phyloP scores from a whole-genome alignment of 306 rosid genomes.

The Lathyrus tuberosus region DNA sequence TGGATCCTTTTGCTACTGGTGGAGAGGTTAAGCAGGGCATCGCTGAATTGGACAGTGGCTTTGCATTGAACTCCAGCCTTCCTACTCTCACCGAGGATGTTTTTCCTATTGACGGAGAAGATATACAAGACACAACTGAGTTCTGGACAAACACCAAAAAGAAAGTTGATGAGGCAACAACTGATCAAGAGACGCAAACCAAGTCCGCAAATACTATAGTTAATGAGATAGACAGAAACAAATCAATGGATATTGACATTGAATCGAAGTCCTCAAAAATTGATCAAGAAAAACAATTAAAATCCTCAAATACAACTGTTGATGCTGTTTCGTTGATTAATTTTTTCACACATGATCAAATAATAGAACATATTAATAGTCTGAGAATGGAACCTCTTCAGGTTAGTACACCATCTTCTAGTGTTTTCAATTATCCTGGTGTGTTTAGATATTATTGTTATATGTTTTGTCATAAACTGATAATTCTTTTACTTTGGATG shows the following conservation, averaged over 20 bases:
- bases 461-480: neutral
- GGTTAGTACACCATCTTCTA: constrained; percentile 37
- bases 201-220: neutral
- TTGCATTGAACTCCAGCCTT: constrained; percentile 14
- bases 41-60: neutral
- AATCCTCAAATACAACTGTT: constrained; percentile 15
- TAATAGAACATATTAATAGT: constrained; percentile 50
- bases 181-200: neutral
- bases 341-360: constrained; percentile 42
- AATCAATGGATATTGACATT: constrained; percentile 17
- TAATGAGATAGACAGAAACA: neutral
- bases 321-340: constrained; percentile 43
- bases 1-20: neutral
- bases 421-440: constrained; percentile 1
- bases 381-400: constrained; percentile 36
- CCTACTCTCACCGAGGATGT: constrained; percentile 1
- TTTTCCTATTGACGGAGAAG: constrained; percentile 29
- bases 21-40: neutral
- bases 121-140: constrained; percentile 1
- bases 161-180: neutral
- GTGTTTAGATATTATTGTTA: neutral
- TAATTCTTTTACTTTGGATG: neutral
- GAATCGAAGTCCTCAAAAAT: constrained; percentile 32
- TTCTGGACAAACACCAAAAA: constrained; percentile 29
- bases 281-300: constrained; percentile 24